Evolutionary conservation across 805 yeast species (phyloP).

Genomic region (Wickerhamomyces pijperi): DNA sequence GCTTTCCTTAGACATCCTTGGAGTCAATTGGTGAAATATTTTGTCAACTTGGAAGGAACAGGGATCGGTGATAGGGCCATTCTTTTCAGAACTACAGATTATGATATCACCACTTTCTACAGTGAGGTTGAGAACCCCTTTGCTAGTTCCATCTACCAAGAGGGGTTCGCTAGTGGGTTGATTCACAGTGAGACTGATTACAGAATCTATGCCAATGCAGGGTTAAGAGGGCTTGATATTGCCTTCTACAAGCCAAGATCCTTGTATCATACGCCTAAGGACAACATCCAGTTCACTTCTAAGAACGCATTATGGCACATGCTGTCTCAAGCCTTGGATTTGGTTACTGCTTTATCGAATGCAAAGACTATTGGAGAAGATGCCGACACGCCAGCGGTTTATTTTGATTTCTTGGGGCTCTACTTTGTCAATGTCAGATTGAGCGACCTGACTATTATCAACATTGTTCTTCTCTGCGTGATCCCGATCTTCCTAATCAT

Average conservation of each 20-base stretch:
- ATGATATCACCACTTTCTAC: conserved; percentile 51
- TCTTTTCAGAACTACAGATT: conserved; percentile 75
- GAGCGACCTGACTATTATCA: conserved; percentile 35
- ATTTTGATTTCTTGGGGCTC: conserved; percentile 52
- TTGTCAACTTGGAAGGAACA: conserved; percentile 83
- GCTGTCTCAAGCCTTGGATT: conserved; percentile 61
- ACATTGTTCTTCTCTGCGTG: conserved; percentile 37
- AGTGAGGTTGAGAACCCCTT: conserved; percentile 52
- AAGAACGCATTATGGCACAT: conserved; percentile 75
- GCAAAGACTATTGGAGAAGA: conserved; percentile 24
- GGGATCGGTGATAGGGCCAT: conserved; percentile 77
- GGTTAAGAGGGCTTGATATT: conserved; percentile 77
- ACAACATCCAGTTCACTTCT: conserved; percentile 52
- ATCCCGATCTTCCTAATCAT: conserved; percentile 44
- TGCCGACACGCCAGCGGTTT: conserved; percentile 38
- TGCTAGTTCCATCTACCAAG: conserved; percentile 72
- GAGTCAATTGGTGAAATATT: conserved; percentile 47
- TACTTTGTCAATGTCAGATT: conserved; percentile 44
- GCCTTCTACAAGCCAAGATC: conserved; percentile 84
- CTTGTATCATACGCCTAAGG: conserved; percentile 70
- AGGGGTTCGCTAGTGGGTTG: conserved; percentile 67
- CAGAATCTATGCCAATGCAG: conserved; percentile 52
- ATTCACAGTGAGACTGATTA: conserved; percentile 82
- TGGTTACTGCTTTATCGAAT: conserved; percentile 34
- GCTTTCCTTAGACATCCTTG: conserved; percentile 66